Evolutionary conservation across 495 filamentous ascomycete genomes (phyloP), one percentile per base, ranked within the genome.

Genomic region (Lasiosphaeria ovina): DNA sequence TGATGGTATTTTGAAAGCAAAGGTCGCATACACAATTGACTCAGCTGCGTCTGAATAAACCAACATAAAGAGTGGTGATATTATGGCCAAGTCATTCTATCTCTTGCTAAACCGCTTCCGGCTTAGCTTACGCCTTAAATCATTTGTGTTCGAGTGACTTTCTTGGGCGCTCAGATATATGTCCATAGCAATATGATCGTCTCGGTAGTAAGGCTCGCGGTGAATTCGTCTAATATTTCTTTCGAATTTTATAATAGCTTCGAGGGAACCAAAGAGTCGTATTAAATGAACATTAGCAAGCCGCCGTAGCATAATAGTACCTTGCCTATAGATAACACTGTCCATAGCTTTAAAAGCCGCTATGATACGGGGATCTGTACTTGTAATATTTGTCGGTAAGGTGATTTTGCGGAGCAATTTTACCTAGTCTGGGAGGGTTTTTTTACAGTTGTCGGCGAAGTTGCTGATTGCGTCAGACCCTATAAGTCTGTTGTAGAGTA

Each of bases 231-330:
- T 17, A 51, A 4, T 51, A 4, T 51, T 24, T 51, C 12, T 32
- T 24, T 51, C 12, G 4, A 17, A 51, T 24, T 51, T 51, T 51
- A 51, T 51, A 51, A 51, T 32, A 51, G 49, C 49, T 51, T 51
- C 12, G 32, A 51, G 49, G 32, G 17, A 51, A 6, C 32, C 32
- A 51, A 51, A 51, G 49, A 51, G 49, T 17, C 32, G 32, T 32
- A 51, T 51, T 51, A 51, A 31, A 4, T 51, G 32, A 32, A 51
- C 49, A 24, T 51, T 31, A 31, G 49, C 16, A 4, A 51, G 17
- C 49, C 32, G 32, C 32, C 32, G 32, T 51, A 51, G 49, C 12
- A 51, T 3, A 12, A 4, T 31, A 3, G 32, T 51, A 4, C 49
- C 16, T 32, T 51, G 32, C 49, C 32, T 17, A 51, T 17, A 51